Evolutionary conservation across 495 filamentous ascomycete genomes (phyloP).

Genomic region (Podospora fimiseda): DNA sequence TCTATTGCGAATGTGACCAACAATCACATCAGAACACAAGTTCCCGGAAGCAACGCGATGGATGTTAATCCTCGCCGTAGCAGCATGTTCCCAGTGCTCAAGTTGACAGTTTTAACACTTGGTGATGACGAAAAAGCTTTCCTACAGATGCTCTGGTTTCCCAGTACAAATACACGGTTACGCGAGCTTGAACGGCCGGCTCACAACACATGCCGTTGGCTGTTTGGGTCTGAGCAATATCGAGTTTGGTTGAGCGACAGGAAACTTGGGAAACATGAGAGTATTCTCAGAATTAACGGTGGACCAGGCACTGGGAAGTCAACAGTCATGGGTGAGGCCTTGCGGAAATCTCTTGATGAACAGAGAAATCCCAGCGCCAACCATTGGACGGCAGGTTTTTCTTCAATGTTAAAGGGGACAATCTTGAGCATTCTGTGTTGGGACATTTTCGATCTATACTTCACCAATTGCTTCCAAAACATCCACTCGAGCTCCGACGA

Average conservation of each 20-base stretch:
- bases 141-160: not conserved
- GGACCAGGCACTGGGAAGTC: constrained; percentile 22
- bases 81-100: too few species aligned
- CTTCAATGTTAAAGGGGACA: constrained; percentile 33
- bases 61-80: too few species aligned
- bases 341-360: not conserved
- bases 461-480: constrained; percentile 24
- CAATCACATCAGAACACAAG: too few species aligned
- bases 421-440: constrained; percentile 25
- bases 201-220: constrained; percentile 8
- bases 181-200: not conserved
- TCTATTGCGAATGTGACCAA: not conserved
- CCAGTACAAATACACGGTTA: not conserved
- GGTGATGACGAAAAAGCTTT: not conserved
- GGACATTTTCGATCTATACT: constrained; percentile 32
- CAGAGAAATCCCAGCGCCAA: not conserved
- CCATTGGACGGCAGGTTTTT: constrained; percentile 28
- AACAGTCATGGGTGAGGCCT: constrained; percentile 15
- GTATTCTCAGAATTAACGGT: constrained; percentile 20
- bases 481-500: not conserved
- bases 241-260: not conserved
- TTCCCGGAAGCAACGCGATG: too few species aligned
- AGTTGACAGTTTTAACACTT: too few species aligned
- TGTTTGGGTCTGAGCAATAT: constrained; percentile 1
- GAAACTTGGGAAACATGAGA: not conserved